These are phyloP conservation scores for Pythium pyrilobum DNA, from an alignment of 352 stramenopile species.

Conservation along the genomic window DNA sequence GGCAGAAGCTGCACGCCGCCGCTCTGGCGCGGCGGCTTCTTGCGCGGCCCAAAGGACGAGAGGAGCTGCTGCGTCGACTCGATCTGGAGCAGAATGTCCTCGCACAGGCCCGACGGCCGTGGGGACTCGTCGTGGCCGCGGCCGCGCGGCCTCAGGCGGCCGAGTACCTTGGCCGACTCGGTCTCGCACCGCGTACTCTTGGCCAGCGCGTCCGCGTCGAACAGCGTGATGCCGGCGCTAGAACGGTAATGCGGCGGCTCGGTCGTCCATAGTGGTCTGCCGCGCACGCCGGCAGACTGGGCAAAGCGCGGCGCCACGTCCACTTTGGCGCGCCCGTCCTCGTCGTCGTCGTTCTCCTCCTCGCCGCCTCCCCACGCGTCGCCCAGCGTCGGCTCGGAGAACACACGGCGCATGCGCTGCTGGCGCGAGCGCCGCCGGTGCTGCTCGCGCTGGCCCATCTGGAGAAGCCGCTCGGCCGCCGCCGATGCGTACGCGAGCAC, in stretches of 20 bases:
- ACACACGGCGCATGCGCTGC: slow-evolving; percentile 20
- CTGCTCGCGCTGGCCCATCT: not conserved
- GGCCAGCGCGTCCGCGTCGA: slow-evolving; percentile 12
- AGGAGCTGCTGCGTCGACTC: slow-evolving; percentile 65
- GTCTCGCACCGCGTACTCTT: not conserved
- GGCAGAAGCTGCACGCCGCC: not conserved
- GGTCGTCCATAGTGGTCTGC: slow-evolving; percentile 3
- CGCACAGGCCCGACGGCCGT: slow-evolving; percentile 17
- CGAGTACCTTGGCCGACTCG: slow-evolving; percentile 10
- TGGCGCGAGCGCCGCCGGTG: not conserved
- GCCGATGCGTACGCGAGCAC: slow-evolving; percentile 61
- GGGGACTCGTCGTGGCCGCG: not conserved
- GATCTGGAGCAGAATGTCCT: slow-evolving; percentile 57
- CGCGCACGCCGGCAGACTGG: not conserved
- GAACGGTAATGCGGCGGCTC: slow-evolving; percentile 5
- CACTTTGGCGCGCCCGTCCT: slow-evolving; percentile 17
- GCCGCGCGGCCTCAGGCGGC: slow-evolving; percentile 11
- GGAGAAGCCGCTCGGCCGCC: slow-evolving; percentile 45
- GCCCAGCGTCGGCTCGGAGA: slow-evolving; percentile 28
- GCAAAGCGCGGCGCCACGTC: not conserved
- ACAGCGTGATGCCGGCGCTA: slow-evolving; percentile 17
- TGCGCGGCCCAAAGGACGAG: slow-evolving; percentile 33
- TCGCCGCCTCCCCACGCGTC: slow-evolving; percentile 4
- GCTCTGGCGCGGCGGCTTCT: not conserved
- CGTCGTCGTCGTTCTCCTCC: slow-evolving; percentile 32